Percentiles rank a stretch among this genome's conserved stretches.
phyloP scores from a whole-genome alignment of 176 grass and related monocot species.

The Pharus latifolius region DNA sequence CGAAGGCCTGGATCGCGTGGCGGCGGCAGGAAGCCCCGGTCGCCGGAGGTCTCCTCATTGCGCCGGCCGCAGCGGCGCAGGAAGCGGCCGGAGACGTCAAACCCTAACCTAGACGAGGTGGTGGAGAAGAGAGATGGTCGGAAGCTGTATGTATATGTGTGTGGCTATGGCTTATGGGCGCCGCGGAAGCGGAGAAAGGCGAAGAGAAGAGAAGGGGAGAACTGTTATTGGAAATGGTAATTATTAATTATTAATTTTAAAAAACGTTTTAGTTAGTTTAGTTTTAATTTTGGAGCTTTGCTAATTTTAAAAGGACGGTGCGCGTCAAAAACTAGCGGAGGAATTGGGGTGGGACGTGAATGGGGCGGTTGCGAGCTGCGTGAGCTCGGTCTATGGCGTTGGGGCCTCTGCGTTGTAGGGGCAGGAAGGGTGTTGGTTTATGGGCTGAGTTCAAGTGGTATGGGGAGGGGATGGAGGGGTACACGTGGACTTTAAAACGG shows the following conservation, averaged over 20 bases:
- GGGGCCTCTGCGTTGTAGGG: too few relatives aligned
- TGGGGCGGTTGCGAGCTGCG: too few relatives aligned
- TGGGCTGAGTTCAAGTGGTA: neutral
- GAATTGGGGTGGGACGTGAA: neutral
- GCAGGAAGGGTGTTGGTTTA: neutral
- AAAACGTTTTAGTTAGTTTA: neutral
- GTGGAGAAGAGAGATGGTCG: neutral
- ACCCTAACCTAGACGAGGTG: conserved; percentile 38
- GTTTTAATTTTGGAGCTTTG: neutral
- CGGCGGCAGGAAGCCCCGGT: conserved; percentile 12
- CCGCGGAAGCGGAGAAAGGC: conserved; percentile 9
- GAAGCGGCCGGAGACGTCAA: neutral
- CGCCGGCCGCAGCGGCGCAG: neutral
- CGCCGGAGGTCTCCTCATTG: conserved; percentile 54
- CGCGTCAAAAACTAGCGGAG: neutral
- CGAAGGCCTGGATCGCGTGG: conserved; percentile 35
- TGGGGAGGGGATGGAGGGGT: neutral
- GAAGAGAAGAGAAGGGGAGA: neutral
- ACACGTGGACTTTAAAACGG: conserved; percentile 27
- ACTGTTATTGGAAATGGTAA: too few relatives aligned
- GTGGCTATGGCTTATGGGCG: neutral
- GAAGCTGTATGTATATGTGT: too few relatives aligned
- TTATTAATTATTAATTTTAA: neutral
- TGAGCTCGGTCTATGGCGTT: neutral
- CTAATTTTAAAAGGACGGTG: neutral